These are phyloP conservation scores for Vitis riparia DNA, from an alignment of 164 flowering plant species.

Conservation along the genomic window DNA sequence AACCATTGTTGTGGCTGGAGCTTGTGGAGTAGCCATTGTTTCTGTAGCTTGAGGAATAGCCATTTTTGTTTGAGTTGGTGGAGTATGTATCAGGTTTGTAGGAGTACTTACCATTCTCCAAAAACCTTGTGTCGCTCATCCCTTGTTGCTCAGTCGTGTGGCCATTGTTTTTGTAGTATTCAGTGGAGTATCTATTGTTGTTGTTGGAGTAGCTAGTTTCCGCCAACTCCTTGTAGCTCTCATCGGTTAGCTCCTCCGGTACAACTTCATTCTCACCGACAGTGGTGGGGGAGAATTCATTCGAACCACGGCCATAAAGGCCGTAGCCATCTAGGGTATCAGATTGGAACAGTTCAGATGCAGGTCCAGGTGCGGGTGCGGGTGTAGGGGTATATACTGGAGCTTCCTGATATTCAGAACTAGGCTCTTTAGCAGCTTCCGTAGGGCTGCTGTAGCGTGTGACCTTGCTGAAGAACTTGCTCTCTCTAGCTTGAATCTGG, in stretches of 20 bases:
- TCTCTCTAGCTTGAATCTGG: conserved; percentile 41
- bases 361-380: conserved; percentile 14
- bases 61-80: no score
- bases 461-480: conserved; percentile 43
- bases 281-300: conserved; percentile 10
- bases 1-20: conserved; percentile 4
- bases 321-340: conserved; percentile 25
- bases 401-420: neutral
- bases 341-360: neutral
- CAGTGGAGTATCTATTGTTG: neutral
- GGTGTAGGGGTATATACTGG: conserved; percentile 9
- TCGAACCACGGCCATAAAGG: conserved; percentile 30
- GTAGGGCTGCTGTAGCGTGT: neutral
- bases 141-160: conserved; percentile 6
- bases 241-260: conserved; percentile 8
- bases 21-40: conserved; percentile 4
- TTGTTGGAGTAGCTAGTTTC: conserved; percentile 7
- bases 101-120: conserved; percentile 1
- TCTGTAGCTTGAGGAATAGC: neutral
- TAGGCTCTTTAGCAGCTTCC: neutral
- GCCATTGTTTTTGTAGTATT: conserved; percentile 10
- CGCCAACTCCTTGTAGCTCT: conserved; percentile 4
- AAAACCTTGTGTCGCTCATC: neutral
- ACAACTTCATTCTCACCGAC: neutral
- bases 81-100: neutral